Evolutionary conservation across 1,284 basidiomycete genomes (phyloP).

Genomic region (Wolfiporia cocos): DNA sequence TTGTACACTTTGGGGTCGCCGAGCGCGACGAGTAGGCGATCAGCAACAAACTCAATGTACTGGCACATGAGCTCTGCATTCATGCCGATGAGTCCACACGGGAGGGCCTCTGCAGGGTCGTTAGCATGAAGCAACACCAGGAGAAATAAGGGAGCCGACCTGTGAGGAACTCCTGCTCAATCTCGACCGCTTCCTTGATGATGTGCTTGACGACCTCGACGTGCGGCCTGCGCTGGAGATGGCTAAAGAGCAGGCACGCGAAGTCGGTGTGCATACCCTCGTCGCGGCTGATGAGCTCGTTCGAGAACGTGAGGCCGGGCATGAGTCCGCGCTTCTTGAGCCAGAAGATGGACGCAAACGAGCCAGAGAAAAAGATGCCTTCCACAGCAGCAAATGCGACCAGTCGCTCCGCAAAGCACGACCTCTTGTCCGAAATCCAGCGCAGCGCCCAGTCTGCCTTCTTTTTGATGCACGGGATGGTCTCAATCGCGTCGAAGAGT

Average conservation of each 20-base stretch:
- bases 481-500: slow-evolving; percentile 94
- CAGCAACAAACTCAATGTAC: slow-evolving; percentile 97
- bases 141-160: slow-evolving; percentile 23
- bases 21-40: slow-evolving; percentile 81
- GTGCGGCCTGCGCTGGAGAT: slow-evolving; percentile 76
- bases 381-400: slow-evolving; percentile 98
- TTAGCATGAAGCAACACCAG: neutral
- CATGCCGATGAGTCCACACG: slow-evolving; percentile 77
- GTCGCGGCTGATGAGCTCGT: slow-evolving; percentile 95
- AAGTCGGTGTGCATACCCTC: slow-evolving; percentile 99
- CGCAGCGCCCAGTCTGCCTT: slow-evolving; percentile 93
- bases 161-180: slow-evolving; percentile 65
- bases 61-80: slow-evolving; percentile 84
- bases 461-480: slow-evolving; percentile 86
- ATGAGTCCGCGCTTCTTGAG: slow-evolving; percentile 98
- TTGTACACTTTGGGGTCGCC: slow-evolving; percentile 83
- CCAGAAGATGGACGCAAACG: slow-evolving; percentile 96
- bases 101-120: slow-evolving; percentile 54
- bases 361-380: slow-evolving; percentile 97
- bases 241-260: slow-evolving; percentile 91
- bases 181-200: slow-evolving; percentile 65
- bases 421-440: slow-evolving; percentile 86
- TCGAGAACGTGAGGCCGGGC: slow-evolving; percentile 97
- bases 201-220: slow-evolving; percentile 69
- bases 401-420: slow-evolving; percentile 88